Evolutionary conservation across 129 eudicot species (phyloP), one percentile per base, ranked within the genome.

Genomic region (Centaurea solstitialis): DNA sequence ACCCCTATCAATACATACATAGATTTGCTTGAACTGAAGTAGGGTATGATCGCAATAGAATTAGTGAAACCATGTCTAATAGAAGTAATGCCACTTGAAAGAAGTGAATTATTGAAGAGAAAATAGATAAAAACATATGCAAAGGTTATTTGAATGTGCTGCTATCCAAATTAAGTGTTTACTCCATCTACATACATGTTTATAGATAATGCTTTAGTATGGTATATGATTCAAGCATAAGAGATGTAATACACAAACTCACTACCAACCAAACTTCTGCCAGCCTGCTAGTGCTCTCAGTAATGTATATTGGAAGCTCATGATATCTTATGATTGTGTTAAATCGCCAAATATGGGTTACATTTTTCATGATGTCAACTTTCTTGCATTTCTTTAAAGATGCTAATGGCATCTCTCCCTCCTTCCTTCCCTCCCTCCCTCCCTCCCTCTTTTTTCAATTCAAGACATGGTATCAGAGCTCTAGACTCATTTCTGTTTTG

Each of bases 1-100:
- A 37, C 24, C 72, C 80, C 40, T 76, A 45, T 37, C 72, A 21
- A 12, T 61, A n/a, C 33, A 50, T 28, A 22, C 11, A 75, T 57
- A 73, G 77, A 45, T 73, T 26, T 74, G 67, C 68, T 50, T 74
- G 79, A 53, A 75, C 69, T 59, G 69, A 53, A 28, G 15, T 47
- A 75, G 47, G 79, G 45, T 28, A 9, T 74, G 8, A 21, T 17
- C 65, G 20, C 65, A 24, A 45, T 74, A 75, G 30, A 7, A 75
- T 53, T 74, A n/a, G 24, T 26, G 45, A 75, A 75, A 57, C 22
- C 65, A n/a, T 57, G 65, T n/a, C 23, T 57, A 17, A 57, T 57
- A 57, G 65, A 57, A 57, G 65, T 57, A 17, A 57, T 17, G 65
- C 9, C 22, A 17, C 22, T 57, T 57, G 65, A 57, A 57, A 57